Conservation (phyloP, 768 basidiomycete species). For the Phlegmacium glaucopus region DNA sequence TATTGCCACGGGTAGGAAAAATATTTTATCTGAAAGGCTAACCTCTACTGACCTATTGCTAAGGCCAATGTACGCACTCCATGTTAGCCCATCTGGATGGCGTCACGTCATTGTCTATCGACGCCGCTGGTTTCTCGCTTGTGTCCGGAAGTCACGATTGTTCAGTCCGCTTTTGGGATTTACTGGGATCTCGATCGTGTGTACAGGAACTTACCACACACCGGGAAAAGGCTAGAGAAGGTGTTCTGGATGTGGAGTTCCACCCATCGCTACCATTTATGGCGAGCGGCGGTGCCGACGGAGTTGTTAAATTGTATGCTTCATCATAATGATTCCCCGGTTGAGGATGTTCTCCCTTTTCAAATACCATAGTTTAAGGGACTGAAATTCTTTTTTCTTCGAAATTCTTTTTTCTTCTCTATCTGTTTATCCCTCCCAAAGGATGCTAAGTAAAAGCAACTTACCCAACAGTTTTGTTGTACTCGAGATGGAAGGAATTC, state of each 20-base stretch:
- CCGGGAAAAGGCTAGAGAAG: conserved; percentile 86
- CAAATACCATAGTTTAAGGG: conserved; percentile 30
- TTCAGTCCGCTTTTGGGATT: conserved; percentile 92
- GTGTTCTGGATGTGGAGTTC: conserved; percentile 85
- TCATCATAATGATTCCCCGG: conserved; percentile 57
- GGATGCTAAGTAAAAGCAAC: too few species aligned
- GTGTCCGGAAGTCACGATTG: conserved; percentile 93
- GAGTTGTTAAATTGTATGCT: conserved; percentile 87
- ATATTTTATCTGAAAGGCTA: background rate
- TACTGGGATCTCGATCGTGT: conserved; percentile 75
- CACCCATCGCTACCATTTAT: conserved; percentile 82
- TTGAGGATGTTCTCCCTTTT: conserved; percentile 21
- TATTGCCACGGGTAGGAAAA: conserved; percentile 64
- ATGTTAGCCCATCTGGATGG: conserved; percentile 90
- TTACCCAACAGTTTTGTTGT: too few species aligned
- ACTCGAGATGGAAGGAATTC: too few species aligned
- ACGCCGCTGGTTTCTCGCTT: conserved; percentile 81
- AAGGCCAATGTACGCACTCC: conserved; percentile 85
- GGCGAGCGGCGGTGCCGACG: conserved; percentile 95
- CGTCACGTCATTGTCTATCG: conserved; percentile 87
- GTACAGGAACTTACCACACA: conserved; percentile 89
- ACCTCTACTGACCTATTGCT: conserved; percentile 5
- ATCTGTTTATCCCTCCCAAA: conserved; percentile 17
- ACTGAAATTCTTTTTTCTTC: conserved; percentile 23
- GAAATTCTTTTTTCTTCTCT: conserved; percentile 26